Conservation (phyloP, 371 early-diverging fungal species). For the Mucor sp. region DNA sequence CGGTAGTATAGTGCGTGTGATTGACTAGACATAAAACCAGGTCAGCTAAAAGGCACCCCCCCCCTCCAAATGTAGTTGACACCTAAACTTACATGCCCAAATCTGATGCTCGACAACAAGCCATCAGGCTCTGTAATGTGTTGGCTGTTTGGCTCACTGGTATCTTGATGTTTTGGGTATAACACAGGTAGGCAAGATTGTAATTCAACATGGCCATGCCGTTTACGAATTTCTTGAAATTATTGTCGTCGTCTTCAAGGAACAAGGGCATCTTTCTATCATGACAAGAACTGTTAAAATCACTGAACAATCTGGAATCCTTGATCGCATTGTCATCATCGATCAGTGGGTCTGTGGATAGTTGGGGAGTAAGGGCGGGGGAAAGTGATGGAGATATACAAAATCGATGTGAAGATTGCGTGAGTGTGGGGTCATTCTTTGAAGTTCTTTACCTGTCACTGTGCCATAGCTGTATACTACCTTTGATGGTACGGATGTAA, state of each 20-base stretch:
- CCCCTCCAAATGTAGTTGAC: background rate
- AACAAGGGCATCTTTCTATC: conserved; percentile 65
- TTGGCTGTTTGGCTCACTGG: conserved; percentile 62
- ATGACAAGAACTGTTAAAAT: background rate
- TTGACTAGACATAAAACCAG: conserved; percentile 18
- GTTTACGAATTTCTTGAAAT: conserved; percentile 58
- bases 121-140: conserved; percentile 73
- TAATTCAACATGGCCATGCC: conserved; percentile 88
- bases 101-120: conserved; percentile 64
- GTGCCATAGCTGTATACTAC: conserved; percentile 19
- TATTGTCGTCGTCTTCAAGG: conserved; percentile 55
- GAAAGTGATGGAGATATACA: background rate
- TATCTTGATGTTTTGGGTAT: conserved; percentile 78
- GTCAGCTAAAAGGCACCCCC: background rate
- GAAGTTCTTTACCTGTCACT: conserved; percentile 19
- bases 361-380: background rate
- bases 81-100: conserved; percentile 59
- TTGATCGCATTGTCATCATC: background rate
- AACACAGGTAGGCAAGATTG: conserved; percentile 83
- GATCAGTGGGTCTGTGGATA: background rate
- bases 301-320: background rate
- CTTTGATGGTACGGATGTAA: conserved; percentile 38
- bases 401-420: too few relatives aligned
- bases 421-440: conserved; percentile 10
- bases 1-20: conserved; percentile 40